Base-by-base conservation (phyloP, 2,329 filamentous ascomycete genomes). In the Pyricularia grisea region DNA sequence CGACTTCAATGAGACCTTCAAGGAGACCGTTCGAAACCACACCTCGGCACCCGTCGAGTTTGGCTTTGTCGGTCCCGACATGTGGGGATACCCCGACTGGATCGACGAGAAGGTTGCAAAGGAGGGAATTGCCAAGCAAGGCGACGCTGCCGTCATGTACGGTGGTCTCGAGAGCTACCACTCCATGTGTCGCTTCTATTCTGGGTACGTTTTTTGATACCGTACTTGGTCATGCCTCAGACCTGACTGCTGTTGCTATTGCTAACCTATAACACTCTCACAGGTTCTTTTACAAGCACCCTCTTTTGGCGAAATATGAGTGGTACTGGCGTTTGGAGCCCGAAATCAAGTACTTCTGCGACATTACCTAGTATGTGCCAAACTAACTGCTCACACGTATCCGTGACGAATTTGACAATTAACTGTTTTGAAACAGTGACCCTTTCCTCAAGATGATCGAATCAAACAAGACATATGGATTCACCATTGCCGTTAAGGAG, bases 321-420 rank as follows among this genome's bases (percentile, higher is more conserved):
- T 99, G 95, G 95, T 99, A 99, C 84, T 99, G 95, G 95, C 93
- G 95, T 72, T 84, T 99, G 74, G 95, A 99, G 85, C 95, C 95
- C 73, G 95, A 99, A 81, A 98, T 99, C 87, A 97, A 94, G 82
- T 99, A 98, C 83, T 99, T 99, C 83, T 99, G 95, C 80, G 95
- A 99, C 78, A 98, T 99, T 74, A 99, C 95, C 73, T 99, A 99
- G 92, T 94, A 88, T 71, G 88, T 63, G 75, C 73, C 33, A 42
- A 28, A 14, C 50, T n/a, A 9, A 31, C 28, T 63, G 50, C n/a
- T 42, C 27, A 33, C 33, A 27, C 2, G n/a, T 25, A 3, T 23
- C 23, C 58, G 65, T 23, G 7, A 11, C 67, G 50, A 61, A 12
- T 5, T 31, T 73, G 68, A 74, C 78, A 75, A 74, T 67, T 10